Evolutionary conservation across 148 eudicot species (phyloP).

Genomic region (Camellia lanceoleosa): DNA sequence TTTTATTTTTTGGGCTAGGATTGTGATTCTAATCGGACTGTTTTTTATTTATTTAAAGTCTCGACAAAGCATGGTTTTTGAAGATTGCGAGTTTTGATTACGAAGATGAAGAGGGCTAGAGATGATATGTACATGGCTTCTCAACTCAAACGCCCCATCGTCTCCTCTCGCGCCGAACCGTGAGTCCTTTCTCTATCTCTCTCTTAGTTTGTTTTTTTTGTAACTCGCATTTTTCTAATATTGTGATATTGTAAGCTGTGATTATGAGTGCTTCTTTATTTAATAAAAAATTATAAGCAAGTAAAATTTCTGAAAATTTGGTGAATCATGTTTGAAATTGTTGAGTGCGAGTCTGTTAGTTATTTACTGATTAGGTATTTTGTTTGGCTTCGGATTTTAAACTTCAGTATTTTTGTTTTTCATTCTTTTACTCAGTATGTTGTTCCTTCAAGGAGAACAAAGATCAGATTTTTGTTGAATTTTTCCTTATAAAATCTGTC

Average conservation of each 20-base stretch:
- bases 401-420: no score
- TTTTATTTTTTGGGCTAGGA: neutral
- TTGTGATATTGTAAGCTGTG: neutral
- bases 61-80: constrained; percentile 27
- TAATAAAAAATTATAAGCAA: neutral
- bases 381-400: no score
- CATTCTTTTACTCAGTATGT: no score
- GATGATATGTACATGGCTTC: constrained; percentile 48
- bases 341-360: no score
- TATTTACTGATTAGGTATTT: no score
- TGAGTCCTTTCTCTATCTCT: constrained; percentile 28
- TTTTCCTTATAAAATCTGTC: no score
- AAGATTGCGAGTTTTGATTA: constrained; percentile 17
- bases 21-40: constrained; percentile 26
- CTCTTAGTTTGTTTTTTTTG: neutral
- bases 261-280: neutral
- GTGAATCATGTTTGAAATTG: neutral
- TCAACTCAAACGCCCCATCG: constrained; percentile 55
- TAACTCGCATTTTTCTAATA: neutral
- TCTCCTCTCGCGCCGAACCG: constrained; percentile 56
- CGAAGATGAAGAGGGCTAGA: constrained; percentile 67
- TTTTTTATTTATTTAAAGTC: neutral
- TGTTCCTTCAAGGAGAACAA: no score
- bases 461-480: no score
- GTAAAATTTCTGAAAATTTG: no score